Base-by-base conservation (phyloP, 208 protist genomes). In the Leishmania mexicana region DNA sequence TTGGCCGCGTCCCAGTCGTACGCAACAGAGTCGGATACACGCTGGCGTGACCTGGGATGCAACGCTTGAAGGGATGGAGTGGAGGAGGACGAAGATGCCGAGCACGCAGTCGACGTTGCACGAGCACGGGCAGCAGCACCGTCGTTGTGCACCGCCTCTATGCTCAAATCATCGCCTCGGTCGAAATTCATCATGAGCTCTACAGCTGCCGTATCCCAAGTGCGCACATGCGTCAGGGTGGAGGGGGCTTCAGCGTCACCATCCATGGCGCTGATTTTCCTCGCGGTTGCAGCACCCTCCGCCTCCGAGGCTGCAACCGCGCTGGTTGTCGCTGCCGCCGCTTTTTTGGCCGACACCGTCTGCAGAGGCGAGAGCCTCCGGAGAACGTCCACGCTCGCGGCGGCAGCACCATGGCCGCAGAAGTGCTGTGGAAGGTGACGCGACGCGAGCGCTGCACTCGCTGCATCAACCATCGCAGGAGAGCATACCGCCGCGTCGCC, bases 1-100 rank as follows among this genome's bases (percentile, higher is more conserved):
- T 87, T 78, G 11, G 85, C 88, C 17, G 75, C 77, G 31, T 81
- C 81, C 45, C 40, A 75, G 53, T 89, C 86, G 49, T 83, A 79
- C n/a, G 70, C 84, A 42, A 78, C 57, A 62, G 79, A 5, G 31
- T 24, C 42, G 1, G 68, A 35, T 6, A 35, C 68, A 73, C 6
- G 40, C n/a, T 35, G 3, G 21, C 42, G 38, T 73, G 68, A 0
- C 5, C 42, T 4, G 42, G 24, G 1, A 73, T 47, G 68, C 68
- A 51, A 73, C 17, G 42, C 17, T 53, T 47, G 42, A 51, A 47
- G 31, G 19, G 24, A 19, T 28, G 24, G 5, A 11, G 10, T 71
- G 19, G 65, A 71, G 5, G 54, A 81, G 4, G 54, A 62, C 68
- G 13, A 17, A 11, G 78, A 75, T 42, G 40, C 49, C 75, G n/a